Conservation (phyloP, 2,329 filamentous ascomycete genomes). For the Nemania abortiva region DNA sequence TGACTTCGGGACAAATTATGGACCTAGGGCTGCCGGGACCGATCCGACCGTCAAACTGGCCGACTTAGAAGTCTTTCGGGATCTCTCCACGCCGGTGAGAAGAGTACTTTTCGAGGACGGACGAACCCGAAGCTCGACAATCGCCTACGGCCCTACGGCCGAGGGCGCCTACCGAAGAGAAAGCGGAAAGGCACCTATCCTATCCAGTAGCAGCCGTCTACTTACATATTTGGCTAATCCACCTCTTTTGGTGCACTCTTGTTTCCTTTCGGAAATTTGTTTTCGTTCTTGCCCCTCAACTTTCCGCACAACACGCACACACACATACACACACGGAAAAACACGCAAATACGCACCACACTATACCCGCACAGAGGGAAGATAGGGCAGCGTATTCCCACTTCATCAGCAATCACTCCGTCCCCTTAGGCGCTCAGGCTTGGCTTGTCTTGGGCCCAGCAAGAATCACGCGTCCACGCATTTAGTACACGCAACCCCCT, state of each 20-base stretch:
- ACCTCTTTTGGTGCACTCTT: background rate
- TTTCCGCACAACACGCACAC: constrained; percentile 15
- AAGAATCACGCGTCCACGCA: constrained; percentile 12
- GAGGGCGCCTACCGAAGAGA: too few relatives aligned
- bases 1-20: too few relatives aligned
- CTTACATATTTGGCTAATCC: background rate
- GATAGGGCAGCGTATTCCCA: background rate
- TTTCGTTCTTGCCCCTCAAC: constrained; percentile 6
- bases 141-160: too few relatives aligned
- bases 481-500: constrained; percentile 29
- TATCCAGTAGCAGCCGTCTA: background rate
- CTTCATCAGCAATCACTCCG: constrained; percentile 13
- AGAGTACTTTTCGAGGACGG: too few relatives aligned
- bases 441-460: constrained; percentile 5
- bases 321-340: constrained; percentile 10
- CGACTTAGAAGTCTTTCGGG: too few relatives aligned
- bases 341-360: constrained; percentile 19
- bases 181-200: too few relatives aligned
- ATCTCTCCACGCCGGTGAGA: too few relatives aligned
- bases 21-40: too few relatives aligned
- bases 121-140: too few relatives aligned
- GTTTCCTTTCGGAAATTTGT: constrained; percentile 24
- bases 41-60: too few relatives aligned
- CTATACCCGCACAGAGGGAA: constrained; percentile 15
- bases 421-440: constrained; percentile 19